Base-by-base conservation (phyloP, 352 stramenopile species). In the Globisporangium echinulatum region DNA sequence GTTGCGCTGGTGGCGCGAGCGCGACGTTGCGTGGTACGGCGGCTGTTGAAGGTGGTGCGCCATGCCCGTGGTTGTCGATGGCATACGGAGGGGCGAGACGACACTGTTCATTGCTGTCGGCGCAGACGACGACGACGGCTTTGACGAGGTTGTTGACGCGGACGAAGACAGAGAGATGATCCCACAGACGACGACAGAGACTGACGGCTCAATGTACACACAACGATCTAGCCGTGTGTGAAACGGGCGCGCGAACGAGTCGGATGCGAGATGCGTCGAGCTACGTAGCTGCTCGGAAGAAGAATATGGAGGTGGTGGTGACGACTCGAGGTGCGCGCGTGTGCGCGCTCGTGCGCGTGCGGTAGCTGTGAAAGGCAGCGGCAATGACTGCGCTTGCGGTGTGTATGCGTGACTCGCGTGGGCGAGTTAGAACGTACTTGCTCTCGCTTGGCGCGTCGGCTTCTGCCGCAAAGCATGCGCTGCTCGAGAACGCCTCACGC, bases 1-100 rank as follows among this genome's bases (percentile, higher is more conserved):
- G 54, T 66, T 43, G 33, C 60, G 60, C 33, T 52, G 33, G 51
- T 58, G 56, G 2, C 43, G 54, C 43, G 37, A 38, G 5, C 39
- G 52, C 37, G 52, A 8, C 3, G 39, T 48, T 7, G 17, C 47
- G 38, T 19, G 55, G 37, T 19, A 46, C 49, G 42, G 49, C 11
- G 17, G 46, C 7, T 49, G 15, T 9, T 55, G 57, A 36, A 19
- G 46, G 14, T 61, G 50, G 50, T 64, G 59, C 36, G 49, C 53
- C 54, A 66, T 66, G 46, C 46, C 25, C 13, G 47, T 55, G 1
- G 59, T 57, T 15, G 54, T 43, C 8, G 54, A 33, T 25, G 51
- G 47, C 60, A 66, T 66, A 33, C 54, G 60, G 36, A 66, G 49
- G 19, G 60, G 60, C 54, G 60, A 61, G 46, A 66, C 60, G 49